Conservation (phyloP, 805 yeast species). For the Cyberlindnera euphorbiiphila region DNA sequence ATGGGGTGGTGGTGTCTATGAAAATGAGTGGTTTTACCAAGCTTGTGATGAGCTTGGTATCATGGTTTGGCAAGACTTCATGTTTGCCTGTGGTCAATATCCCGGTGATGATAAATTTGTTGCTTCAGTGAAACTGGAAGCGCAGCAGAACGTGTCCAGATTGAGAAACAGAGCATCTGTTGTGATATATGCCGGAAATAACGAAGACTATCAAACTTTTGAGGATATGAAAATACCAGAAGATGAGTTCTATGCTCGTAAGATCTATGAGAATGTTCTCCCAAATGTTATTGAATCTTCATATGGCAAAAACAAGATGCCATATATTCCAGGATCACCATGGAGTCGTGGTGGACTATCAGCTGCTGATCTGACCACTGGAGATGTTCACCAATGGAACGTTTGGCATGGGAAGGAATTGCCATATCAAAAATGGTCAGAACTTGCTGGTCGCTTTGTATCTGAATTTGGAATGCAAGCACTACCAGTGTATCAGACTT, state of each 20-base stretch:
- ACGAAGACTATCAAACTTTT: constrained; percentile 19
- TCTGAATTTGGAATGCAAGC: constrained; percentile 55
- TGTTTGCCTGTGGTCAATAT: constrained; percentile 56
- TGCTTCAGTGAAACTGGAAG: constrained; percentile 35
- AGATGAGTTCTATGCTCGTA: constrained; percentile 16
- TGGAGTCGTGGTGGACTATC: constrained; percentile 40
- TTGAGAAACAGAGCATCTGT: constrained; percentile 40
- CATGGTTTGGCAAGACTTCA: constrained; percentile 52
- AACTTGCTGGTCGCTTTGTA: constrained; percentile 45
- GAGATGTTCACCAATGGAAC: constrained; percentile 55
- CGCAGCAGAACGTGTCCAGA: constrained; percentile 36
- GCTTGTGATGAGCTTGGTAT: constrained; percentile 25
- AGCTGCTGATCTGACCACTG: constrained; percentile 37
- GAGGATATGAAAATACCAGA: constrained; percentile 16
- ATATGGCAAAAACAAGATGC: constrained; percentile 40
- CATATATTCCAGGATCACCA: constrained; percentile 43
- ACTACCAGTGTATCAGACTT: constrained; percentile 37
- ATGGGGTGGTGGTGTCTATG: constrained; percentile 24
- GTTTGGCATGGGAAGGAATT: constrained; percentile 54
- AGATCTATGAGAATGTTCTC: constrained; percentile 15
- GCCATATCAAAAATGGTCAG: constrained; percentile 45
- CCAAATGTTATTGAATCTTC: constrained; percentile 45
- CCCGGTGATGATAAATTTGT: constrained; percentile 40
- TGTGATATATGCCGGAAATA: constrained; percentile 22
- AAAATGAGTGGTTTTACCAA: constrained; percentile 16